These are phyloP conservation scores for Lolium perenne DNA, from an alignment of 176 grass and related monocot genomes.

Conservation along the genomic window DNA sequence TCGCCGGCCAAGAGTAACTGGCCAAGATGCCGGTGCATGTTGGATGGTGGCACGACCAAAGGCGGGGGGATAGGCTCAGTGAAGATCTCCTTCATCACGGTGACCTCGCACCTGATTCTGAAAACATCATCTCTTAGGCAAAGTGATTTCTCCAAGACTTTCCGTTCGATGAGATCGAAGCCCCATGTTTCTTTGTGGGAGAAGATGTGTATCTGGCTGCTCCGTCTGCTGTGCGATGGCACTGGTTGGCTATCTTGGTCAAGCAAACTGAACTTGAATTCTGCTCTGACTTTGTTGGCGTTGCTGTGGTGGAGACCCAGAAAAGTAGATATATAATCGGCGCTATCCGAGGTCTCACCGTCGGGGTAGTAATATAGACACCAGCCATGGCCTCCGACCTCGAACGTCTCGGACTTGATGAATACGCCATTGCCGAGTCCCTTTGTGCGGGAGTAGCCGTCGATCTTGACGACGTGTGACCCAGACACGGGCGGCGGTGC, in stretches of 20 bases:
- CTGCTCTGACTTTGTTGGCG: not conserved
- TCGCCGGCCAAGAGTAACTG: not conserved
- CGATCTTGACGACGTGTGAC: not conserved
- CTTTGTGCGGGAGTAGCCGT: not conserved
- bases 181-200: not conserved
- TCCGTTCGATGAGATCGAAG: not conserved
- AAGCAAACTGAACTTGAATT: not conserved
- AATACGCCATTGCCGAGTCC: not conserved
- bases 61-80: not conserved
- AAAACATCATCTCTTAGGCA: not conserved
- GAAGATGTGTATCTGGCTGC: not conserved
- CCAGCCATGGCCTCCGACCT: not conserved
- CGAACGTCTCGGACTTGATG: not conserved
- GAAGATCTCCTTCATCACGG: not conserved
- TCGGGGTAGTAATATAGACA: not conserved
- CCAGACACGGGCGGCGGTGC: no score
- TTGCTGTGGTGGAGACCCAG: not conserved
- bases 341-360: not conserved
- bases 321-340: not conserved
- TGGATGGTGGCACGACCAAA: not conserved
- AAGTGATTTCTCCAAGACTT: not conserved
- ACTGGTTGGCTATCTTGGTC: not conserved
- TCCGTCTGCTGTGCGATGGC: not conserved
- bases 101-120: not conserved
- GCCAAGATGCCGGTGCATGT: not conserved